A percentile compares a stretch with the other conserved stretches of the same genome.
Conservation (phyloP, 495 filamentous ascomycete genomes). For the Xylaria palmicola region DNA sequence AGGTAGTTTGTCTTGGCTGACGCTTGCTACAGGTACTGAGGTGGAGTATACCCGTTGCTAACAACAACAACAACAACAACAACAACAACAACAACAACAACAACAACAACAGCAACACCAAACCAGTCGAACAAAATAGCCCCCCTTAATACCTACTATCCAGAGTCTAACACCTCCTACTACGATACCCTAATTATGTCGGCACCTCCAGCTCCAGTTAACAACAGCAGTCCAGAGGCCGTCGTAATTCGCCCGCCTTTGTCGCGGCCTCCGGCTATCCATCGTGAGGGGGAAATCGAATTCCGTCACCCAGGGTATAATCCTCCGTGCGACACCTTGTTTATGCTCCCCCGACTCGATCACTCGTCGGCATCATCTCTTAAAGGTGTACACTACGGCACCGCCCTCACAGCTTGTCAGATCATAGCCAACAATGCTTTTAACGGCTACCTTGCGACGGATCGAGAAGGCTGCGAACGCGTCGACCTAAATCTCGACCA, state of each 20-base stretch:
- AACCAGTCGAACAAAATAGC: neutral
- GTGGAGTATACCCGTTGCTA: too few relatives aligned
- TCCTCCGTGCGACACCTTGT: neutral
- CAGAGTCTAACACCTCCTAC: neutral
- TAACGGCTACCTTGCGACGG: neutral
- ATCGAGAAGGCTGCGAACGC: neutral
- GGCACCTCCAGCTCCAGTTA: neutral
- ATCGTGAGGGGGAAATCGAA: neutral
- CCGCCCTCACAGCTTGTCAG: slow-evolving; percentile 5
- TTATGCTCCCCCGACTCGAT: neutral
- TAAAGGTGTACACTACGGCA: slow-evolving; percentile 1
- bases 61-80: too few relatives aligned
- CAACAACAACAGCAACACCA: neutral
- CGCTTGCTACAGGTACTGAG: too few relatives aligned
- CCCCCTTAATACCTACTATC: neutral
- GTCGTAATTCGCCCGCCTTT: neutral
- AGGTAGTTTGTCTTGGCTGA: too few relatives aligned
- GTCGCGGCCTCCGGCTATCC: neutral
- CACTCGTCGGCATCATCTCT: neutral
- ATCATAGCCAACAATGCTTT: slow-evolving; percentile 9
- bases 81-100: neutral
- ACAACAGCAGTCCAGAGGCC: neutral
- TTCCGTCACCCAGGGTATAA: slow-evolving; percentile 2
- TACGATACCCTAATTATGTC: neutral
- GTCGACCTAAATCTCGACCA: neutral